phyloP scores from a whole-genome alignment of 768 basidiomycete species.

The Tylopilus subfusipes region DNA sequence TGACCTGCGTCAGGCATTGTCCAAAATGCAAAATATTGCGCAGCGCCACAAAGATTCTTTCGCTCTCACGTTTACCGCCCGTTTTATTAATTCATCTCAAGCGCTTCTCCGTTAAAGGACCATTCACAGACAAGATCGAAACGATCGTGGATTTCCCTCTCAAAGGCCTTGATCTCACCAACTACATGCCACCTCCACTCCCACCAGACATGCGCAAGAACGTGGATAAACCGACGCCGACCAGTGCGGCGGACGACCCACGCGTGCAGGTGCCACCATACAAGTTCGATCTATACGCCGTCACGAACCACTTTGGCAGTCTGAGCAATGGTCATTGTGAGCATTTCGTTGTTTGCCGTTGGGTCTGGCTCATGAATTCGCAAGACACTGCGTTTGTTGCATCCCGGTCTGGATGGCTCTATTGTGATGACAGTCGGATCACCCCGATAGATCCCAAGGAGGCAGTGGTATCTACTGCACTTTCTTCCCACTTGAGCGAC shows the following conservation, averaged over 20 bases:
- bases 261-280: constrained; percentile 84
- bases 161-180: constrained; percentile 58
- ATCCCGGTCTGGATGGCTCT: constrained; percentile 84
- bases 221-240: constrained; percentile 36
- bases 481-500: not conserved
- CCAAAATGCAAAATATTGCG: constrained; percentile 89
- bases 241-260: constrained; percentile 56
- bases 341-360: constrained; percentile 29
- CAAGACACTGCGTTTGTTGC: constrained; percentile 92
- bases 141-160: constrained; percentile 90
- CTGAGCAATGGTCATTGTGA: constrained; percentile 94
- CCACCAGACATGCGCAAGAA: constrained; percentile 59
- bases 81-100: constrained; percentile 91
- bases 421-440: constrained; percentile 92
- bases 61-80: constrained; percentile 89
- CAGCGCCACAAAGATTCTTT: constrained; percentile 80
- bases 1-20: constrained; percentile 69
- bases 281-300: constrained; percentile 89
- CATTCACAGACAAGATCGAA: constrained; percentile 95
- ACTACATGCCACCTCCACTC: constrained; percentile 81
- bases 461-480: constrained; percentile 63
- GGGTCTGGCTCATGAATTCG: not conserved
- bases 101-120: constrained; percentile 86
- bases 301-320: constrained; percentile 95
- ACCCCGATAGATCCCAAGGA: constrained; percentile 69